phyloP scores from a whole-genome alignment of 2,329 filamentous ascomycete species.

The Cercospora nicotianae region DNA sequence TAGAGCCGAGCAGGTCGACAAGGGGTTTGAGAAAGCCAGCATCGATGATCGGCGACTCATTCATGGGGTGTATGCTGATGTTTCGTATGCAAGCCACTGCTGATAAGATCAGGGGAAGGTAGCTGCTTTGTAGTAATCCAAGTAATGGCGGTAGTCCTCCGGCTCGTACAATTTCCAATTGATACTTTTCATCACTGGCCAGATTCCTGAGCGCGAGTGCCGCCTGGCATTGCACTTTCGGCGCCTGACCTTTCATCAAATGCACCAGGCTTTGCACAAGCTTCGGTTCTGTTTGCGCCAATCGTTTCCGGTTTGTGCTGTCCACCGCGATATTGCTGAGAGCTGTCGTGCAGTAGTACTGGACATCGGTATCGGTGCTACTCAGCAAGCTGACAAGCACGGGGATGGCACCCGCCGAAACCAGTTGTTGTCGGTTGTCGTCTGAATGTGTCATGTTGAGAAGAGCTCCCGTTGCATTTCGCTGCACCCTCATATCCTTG shows the following conservation, averaged over 20 bases:
- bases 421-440: constrained; percentile 95
- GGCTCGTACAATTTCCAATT: constrained; percentile 92
- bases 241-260: constrained; percentile 94
- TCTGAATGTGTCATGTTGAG: constrained; percentile 99
- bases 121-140: constrained; percentile 88
- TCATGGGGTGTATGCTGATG: constrained; percentile 95
- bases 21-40: constrained; percentile 92
- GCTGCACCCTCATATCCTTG: constrained; percentile 96
- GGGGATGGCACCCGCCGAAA: constrained; percentile 95
- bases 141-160: constrained; percentile 82
- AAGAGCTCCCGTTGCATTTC: constrained; percentile 92
- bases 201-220: constrained; percentile 91
- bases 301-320: constrained; percentile 81
- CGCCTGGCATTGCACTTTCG: constrained; percentile 97
- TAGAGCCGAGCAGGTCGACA: constrained; percentile 89
- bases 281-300: constrained; percentile 86
- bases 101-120: constrained; percentile 91
- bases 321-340: constrained; percentile 98
- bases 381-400: constrained; percentile 93
- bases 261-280: constrained; percentile 92
- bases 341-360: constrained; percentile 98
- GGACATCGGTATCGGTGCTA: constrained; percentile 91
- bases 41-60: constrained; percentile 98
- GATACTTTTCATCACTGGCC: constrained; percentile 97
- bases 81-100: constrained; percentile 98